These are phyloP conservation scores for Alternaria brassicicola DNA, from an alignment of 2,329 filamentous ascomycete genomes.

Conservation along the genomic window DNA sequence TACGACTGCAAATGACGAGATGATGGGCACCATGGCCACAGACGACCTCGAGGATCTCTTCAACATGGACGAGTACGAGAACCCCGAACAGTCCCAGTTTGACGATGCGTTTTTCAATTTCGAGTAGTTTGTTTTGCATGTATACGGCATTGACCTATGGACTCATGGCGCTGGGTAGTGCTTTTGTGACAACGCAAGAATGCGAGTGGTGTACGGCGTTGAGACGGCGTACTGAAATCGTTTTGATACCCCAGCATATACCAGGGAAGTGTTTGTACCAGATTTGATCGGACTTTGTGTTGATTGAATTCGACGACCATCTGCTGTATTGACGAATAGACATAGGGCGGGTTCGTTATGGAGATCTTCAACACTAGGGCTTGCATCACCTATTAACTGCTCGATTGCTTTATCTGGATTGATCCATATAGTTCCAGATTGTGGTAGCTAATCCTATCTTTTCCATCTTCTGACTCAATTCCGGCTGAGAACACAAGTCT, in stretches of 20 bases:
- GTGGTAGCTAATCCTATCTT: no score
- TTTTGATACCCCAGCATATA: conserved; percentile 12
- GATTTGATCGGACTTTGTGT: neutral
- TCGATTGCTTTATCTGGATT: no score
- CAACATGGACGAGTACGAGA: conserved; percentile 43
- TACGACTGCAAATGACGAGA: conserved; percentile 22
- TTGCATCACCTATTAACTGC: no score
- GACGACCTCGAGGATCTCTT: conserved; percentile 46
- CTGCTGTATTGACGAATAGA: no score
- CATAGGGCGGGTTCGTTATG: no score
- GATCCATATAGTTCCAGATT: no score
- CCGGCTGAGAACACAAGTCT: no score
- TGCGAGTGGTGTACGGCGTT: neutral
- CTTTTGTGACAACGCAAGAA: neutral
- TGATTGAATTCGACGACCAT: neutral
- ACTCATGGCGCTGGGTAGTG: neutral
- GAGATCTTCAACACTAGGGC: no score
- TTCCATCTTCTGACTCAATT: neutral
- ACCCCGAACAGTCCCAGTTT: conserved; percentile 45
- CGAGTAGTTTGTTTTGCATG: conserved; percentile 10
- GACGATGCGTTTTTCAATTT: conserved; percentile 50
- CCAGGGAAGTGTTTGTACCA: neutral
- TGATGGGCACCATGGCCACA: conserved; percentile 38
- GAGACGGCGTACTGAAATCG: neutral
- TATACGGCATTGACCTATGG: neutral